Evolutionary conservation across 2,329 filamentous ascomycete genomes (phyloP), one percentile per base, ranked within the genome.

Genomic region (Hypomyces rosellus): DNA sequence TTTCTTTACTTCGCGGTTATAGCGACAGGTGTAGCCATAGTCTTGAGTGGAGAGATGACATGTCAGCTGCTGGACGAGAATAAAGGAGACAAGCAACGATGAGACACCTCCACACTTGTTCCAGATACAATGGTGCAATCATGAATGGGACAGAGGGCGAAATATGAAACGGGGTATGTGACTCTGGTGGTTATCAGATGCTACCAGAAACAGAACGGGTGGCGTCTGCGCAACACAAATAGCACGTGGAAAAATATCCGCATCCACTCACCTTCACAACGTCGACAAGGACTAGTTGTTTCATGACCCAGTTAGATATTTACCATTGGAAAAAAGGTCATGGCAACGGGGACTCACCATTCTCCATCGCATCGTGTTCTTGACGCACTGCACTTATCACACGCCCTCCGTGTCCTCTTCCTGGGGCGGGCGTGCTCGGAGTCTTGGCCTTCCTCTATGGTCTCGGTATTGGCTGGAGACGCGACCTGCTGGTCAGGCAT

Each of bases 321-420:
- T n/a, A 33, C 9, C 41, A 25, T 33, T 25, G 18, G 6, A 15
- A 36, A 11, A 6, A 36, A 42, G 13, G n/a, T 22, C 13, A 44
- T n/a, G 18, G 14, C 40, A 13, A 12, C 11, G 15, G 33, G 12
- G 15, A 59, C 68, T 65, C 54, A 74, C 71, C 67, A 73, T 39
- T 69, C 61, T 16, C 72, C 72, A 54, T 74, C 67, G 51, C 72
- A 75, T 36, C 72, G 63, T 5, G 69, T 70, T 50, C 71, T 62
- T 2, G 69, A 72, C 5, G 60, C 56, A 47, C 66, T 72, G 58
- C 63, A 65, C 54, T 65, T 65, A 54, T 65, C 63, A 50, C 63
- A 66, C 9, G 63, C 64, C 18, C 62, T 55, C 9, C 59, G 55
- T 12, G 63, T 65, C 41, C 63, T 54, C 52, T 63, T 63, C 46